Base-by-base conservation (phyloP, 768 basidiomycete genomes). In the Hygrophorus pudorinus region DNA sequence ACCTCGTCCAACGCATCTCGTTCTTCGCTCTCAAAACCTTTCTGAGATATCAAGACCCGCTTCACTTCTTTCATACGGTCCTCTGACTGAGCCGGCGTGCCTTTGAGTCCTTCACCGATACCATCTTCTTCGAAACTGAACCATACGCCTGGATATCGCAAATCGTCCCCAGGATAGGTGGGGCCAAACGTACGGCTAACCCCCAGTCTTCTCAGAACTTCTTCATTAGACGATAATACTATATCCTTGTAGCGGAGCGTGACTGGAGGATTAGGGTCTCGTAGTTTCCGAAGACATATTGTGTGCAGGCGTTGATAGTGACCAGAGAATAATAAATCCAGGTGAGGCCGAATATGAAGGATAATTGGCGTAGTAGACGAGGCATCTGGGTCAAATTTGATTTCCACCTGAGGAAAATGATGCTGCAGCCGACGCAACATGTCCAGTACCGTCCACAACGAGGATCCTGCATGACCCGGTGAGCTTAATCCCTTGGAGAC, bases 321-420 rank as follows among this genome's bases (percentile, higher is more conserved):
- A 9, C 81, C 78, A 13, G 87, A 86, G 61, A 90, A 91, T 35
- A 91, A 69, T n/a, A 91, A 72, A 57, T 89, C 85, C 42, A 91
- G 67, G 57, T 90, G 83, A 1, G 87, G 87, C 13, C 81, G 78
- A 20, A 89, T 63, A 53, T 89, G 85, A 0, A 91, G 63, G 53
- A 91, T 72, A 17, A 90, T 68, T 1, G 86, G 85, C 0, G 85
- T 83, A 1, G 72, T 78, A 10, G 75, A 67, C 11, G 83, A 73
- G 24, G 78, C 62, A 53, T 85, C 82, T 21, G 77, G 74, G 56
- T 91, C 87, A 52, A 79, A 88, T 63, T 87, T 87, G 58, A 91
- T 68, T 50, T 89, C 85, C 42, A 90, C 78, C 53, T 85, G 81
- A 35, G 87, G 87, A 49, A 85, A 89, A 35, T 71, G 62, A 49